Base-by-base conservation (phyloP, 306 rosid genomes). In the Dryas alaskensis region DNA sequence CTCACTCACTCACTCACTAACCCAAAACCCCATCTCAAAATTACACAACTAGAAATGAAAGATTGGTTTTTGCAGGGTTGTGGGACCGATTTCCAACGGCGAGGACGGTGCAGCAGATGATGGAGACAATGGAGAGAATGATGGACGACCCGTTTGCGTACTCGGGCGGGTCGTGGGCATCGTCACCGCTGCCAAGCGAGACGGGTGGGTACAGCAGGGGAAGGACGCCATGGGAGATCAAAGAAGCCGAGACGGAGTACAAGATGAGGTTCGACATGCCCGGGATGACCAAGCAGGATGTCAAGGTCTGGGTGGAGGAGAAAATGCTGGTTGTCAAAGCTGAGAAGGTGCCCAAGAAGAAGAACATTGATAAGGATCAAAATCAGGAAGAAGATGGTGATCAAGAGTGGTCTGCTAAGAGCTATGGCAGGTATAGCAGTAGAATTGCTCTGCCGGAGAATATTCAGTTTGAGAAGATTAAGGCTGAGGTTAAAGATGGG, bases 261-360 rank as follows among this genome's bases (percentile, higher is more conserved):
- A 93, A 84, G 80, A 83, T 90, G 93, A 89, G 98, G 75, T 93
- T 93, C 43, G 97, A 93, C 59, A 93, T 93, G 92, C 97, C 98
- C 0, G 98, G 97, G 13, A 93, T 93, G 96, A 84, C 70, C 7
- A 89, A 87, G 67, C 87, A 85, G 14, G 98, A 93, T 70, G 98
- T 93, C 12, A 90, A 87, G 73, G 92, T 89, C 1, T 90, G 97
- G 89, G 92, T 93, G 25, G 97, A 93, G 71, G 97, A 90, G 55
- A 93, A 90, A 39, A 89, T 90, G 96, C 65, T 93, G 11, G 85
- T 93, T 10, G 84, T 93, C 7, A 90, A 87, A 65, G 98, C 97
- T 9, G 87, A 92, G 69, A 90, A 92, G 43, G 79, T 2, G 67
- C 39, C 54, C 0, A 76, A 74, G 61, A 82, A 79, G 69, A 79